Percentiles rank a stretch among this genome's conserved stretches.
These are phyloP conservation scores for Globisporangium ultimum DNA, from an alignment of 352 stramenopile genomes.

Conservation along the genomic window DNA sequence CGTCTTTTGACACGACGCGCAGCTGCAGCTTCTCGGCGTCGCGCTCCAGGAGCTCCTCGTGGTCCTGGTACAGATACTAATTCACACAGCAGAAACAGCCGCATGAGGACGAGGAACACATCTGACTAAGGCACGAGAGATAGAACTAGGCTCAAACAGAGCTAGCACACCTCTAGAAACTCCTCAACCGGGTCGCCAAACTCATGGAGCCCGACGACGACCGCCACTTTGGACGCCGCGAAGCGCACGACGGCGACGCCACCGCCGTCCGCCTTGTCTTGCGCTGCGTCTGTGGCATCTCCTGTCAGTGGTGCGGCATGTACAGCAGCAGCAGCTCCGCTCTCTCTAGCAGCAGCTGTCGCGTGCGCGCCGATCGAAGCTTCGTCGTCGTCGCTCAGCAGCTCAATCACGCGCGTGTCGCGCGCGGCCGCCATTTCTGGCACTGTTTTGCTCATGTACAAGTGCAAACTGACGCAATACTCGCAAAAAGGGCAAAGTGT, in stretches of 20 bases:
- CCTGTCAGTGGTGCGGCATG: neutral
- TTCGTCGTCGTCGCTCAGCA: too few relatives aligned
- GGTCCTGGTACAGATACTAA: constrained; percentile 65
- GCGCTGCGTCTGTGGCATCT: neutral
- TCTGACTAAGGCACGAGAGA: neutral
- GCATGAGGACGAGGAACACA: neutral
- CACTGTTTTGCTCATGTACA: too few relatives aligned
- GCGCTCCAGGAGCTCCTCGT: constrained; percentile 38
- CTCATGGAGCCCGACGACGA: constrained; percentile 67
- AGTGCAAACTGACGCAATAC: too few relatives aligned
- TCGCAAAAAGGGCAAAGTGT: too few relatives aligned
- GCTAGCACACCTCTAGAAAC: constrained; percentile 28
- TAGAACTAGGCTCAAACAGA: too few relatives aligned
- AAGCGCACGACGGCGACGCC: constrained; percentile 36
- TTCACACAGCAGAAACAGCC: constrained; percentile 1
- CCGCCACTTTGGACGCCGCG: constrained; percentile 69
- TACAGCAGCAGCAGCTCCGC: neutral
- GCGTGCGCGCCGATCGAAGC: too few relatives aligned
- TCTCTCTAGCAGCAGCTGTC: too few relatives aligned
- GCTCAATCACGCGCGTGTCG: too few relatives aligned
- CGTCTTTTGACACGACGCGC: constrained; percentile 50
- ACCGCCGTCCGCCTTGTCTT: neutral
- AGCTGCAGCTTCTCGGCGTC: constrained; percentile 47
- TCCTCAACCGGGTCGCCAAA: constrained; percentile 55
- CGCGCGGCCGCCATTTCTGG: too few relatives aligned